phyloP scores from a whole-genome alignment of 805 yeast genomes.

The Peterozyma toletana region DNA sequence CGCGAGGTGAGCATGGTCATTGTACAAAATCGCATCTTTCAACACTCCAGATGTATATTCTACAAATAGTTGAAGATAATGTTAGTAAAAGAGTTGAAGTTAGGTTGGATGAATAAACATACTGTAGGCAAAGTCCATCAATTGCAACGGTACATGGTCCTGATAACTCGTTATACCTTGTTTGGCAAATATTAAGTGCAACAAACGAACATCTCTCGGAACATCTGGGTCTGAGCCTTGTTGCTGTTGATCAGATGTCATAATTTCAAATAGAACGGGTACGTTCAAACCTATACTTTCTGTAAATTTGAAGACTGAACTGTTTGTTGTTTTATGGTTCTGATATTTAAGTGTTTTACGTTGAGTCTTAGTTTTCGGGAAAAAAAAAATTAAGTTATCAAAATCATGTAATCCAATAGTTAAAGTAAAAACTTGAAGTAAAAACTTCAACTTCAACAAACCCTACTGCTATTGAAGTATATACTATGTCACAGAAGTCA shows the following conservation, averaged over 20 bases:
- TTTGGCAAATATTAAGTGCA: conserved; percentile 87
- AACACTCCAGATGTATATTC: conserved; percentile 80
- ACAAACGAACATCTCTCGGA: conserved; percentile 87
- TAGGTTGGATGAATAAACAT: conserved; percentile 13
- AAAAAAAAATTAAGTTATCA: too few species aligned
- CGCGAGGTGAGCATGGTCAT: conserved; percentile 60
- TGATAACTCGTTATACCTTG: conserved; percentile 89
- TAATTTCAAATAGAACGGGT: background rate
- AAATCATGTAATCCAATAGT: too few species aligned
- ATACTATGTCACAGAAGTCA: too few species aligned
- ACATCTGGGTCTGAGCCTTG: conserved; percentile 21
- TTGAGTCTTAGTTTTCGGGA: too few species aligned
- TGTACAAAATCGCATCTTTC: conserved; percentile 83
- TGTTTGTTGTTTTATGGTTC: too few species aligned
- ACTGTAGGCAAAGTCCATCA: conserved; percentile 93
- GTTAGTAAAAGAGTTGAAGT: background rate
- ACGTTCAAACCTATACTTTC: too few species aligned
- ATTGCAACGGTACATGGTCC: conserved; percentile 91
- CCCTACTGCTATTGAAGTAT: too few species aligned
- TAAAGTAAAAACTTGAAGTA: too few species aligned
- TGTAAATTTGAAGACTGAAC: too few species aligned
- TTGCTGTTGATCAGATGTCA: conserved; percentile 8
- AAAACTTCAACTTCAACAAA: too few species aligned
- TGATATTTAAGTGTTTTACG: too few species aligned
- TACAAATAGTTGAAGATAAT: conserved; percentile 5